These are phyloP conservation scores for Botrytis pseudocinerea DNA, from an alignment of 2,329 filamentous ascomycete genomes.

Conservation along the genomic window DNA sequence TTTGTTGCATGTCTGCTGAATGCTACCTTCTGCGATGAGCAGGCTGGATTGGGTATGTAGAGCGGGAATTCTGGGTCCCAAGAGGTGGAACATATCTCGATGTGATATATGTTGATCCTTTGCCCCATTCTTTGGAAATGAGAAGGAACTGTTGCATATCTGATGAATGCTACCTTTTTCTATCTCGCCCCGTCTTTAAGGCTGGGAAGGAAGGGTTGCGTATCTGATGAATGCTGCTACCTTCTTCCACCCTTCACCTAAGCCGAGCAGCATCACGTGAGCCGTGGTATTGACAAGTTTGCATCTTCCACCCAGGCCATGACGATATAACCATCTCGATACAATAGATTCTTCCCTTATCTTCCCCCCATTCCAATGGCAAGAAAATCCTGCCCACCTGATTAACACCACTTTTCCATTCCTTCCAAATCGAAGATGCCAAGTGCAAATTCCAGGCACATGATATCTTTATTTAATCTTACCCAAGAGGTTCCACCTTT, in stretches of 20 bases:
- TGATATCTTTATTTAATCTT: not conserved
- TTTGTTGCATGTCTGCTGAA: not conserved
- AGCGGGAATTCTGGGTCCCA: not conserved
- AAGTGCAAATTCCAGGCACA: not conserved
- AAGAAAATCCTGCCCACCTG: not conserved
- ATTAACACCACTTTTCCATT: not conserved
- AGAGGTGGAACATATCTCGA: no score
- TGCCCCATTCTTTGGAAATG: not conserved
- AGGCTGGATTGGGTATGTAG: not conserved
- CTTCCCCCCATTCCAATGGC: not conserved
- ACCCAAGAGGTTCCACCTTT: not conserved
- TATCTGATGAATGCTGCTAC: no score
- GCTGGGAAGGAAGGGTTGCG: not conserved
- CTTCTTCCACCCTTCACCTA: not conserved
- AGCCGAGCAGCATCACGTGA: not conserved
- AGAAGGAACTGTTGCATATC: not conserved
- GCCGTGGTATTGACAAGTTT: not conserved
- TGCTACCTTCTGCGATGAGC: not conserved
- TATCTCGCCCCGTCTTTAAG: no score
- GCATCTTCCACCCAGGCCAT: not conserved
- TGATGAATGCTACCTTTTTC: not conserved
- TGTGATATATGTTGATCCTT: not conserved
- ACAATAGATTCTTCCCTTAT: not conserved
- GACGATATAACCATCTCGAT: not conserved
- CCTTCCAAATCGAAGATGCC: not conserved